Percentiles rank a stretch among this genome's conserved stretches.
These are phyloP conservation scores for Lactuca sativa DNA, from an alignment of 129 eudicot genomes.

Conservation along the genomic window DNA sequence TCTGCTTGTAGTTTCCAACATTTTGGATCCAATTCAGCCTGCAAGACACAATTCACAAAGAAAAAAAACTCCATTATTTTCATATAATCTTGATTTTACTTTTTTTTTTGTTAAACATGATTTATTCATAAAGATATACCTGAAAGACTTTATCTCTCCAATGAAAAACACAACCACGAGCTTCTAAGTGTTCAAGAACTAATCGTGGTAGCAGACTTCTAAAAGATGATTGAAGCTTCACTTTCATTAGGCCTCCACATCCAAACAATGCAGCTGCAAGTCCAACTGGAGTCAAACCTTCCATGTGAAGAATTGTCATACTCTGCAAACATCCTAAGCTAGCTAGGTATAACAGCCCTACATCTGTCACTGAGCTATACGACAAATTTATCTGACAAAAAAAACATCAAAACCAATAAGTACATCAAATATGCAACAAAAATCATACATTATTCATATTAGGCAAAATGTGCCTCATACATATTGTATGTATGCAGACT, in stretches of 20 bases:
- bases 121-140: constrained; percentile 31
- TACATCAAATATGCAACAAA: constrained; percentile 13
- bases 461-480: no score
- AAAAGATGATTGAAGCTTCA: constrained; percentile 80
- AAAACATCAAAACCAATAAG: neutral
- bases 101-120: no score
- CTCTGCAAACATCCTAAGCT: constrained; percentile 85
- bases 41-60: constrained; percentile 17
- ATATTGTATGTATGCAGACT: no score
- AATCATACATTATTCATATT: no score
- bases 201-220: constrained; percentile 57
- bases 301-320: constrained; percentile 72
- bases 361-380: constrained; percentile 80
- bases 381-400: constrained; percentile 79
- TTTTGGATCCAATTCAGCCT: constrained; percentile 83
- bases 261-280: constrained; percentile 75
- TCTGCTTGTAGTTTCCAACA: constrained; percentile 70
- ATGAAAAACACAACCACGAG: constrained; percentile 83
- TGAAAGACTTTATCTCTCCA: constrained; percentile 81
- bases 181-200: constrained; percentile 72
- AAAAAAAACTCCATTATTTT: neutral
- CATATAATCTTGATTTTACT: neutral
- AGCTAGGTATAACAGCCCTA: constrained; percentile 76
- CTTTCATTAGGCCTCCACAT: constrained; percentile 84
- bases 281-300: constrained; percentile 69